These are phyloP conservation scores for Funneliformis geosporum DNA, from an alignment of 192 early-diverging fungal genomes.

Conservation along the genomic window DNA sequence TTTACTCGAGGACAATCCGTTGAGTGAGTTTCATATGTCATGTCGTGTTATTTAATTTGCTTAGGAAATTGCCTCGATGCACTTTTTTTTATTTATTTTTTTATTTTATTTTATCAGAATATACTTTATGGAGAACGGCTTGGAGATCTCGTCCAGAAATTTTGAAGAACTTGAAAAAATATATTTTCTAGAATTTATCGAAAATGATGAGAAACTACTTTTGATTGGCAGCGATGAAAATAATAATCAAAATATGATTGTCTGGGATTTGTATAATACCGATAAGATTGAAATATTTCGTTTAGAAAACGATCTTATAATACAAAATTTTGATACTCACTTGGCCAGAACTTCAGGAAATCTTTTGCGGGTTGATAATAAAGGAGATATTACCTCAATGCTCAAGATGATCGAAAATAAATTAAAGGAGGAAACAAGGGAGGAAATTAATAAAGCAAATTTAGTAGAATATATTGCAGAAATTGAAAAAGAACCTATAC, in stretches of 20 bases:
- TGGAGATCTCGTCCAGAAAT: neutral
- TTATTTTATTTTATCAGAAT: neutral
- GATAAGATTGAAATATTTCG: neutral
- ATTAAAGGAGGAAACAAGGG: neutral
- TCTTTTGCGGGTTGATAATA: neutral
- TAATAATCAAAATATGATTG: neutral
- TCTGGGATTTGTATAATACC: neutral
- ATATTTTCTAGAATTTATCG: neutral
- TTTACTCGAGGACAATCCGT: too few species aligned
- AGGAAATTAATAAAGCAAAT: neutral
- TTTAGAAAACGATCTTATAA: neutral
- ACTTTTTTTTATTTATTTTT: neutral
- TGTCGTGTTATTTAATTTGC: too few species aligned
- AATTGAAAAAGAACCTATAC: too few species aligned
- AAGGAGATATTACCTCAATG: neutral
- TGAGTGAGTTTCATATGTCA: too few species aligned
- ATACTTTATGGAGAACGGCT: neutral
- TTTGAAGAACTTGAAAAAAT: neutral
- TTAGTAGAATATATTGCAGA: neutral
- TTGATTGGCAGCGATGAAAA: neutral
- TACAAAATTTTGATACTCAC: too few species aligned
- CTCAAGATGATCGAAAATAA: neutral
- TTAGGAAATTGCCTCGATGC: too few species aligned
- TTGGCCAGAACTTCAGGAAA: neutral
- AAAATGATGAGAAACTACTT: neutral